phyloP scores from a whole-genome alignment of 1,284 basidiomycete genomes.

The Phylloporus gajari region DNA sequence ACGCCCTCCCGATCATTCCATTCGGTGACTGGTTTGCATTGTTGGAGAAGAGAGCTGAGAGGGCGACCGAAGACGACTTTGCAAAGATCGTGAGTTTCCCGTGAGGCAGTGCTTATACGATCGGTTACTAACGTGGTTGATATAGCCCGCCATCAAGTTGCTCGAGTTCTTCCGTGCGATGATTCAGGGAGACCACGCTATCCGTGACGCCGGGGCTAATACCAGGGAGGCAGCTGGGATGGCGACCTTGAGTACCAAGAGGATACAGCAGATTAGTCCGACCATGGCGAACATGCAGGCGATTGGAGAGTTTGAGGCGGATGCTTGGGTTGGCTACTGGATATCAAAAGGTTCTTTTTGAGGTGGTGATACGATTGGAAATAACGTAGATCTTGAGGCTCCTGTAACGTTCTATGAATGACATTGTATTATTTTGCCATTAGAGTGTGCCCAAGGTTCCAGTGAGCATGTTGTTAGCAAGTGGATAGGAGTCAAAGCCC shows the following conservation, averaged over 20 bases:
- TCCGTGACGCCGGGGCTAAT: too few species aligned
- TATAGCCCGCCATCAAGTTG: conserved; percentile 23
- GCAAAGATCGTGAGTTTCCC: conserved; percentile 34
- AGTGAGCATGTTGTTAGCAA: too few species aligned
- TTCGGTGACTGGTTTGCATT: conserved; percentile 38
- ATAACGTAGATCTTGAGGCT: too few species aligned
- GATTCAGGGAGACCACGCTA: neutral
- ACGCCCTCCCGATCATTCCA: conserved; percentile 31
- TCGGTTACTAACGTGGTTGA: too few species aligned
- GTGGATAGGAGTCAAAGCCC: too few species aligned
- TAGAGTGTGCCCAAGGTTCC: too few species aligned
- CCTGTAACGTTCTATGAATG: too few species aligned
- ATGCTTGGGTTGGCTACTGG: conserved; percentile 43
- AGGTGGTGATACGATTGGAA: neutral
- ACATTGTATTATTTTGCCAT: too few species aligned
- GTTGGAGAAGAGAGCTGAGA: conserved; percentile 32
- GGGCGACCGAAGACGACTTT: conserved; percentile 24
- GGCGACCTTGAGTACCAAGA: conserved; percentile 7
- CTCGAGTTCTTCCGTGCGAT: conserved; percentile 39
- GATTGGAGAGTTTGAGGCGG: conserved; percentile 33
- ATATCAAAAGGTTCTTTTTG: conserved; percentile 28
- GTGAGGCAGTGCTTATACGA: too few species aligned
- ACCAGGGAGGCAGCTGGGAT: too few species aligned
- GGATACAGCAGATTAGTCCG: conserved; percentile 22
- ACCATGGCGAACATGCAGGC: conserved; percentile 30